phyloP scores from a whole-genome alignment of 2,329 filamentous ascomycete genomes.

The Fusarium caatingaense region DNA sequence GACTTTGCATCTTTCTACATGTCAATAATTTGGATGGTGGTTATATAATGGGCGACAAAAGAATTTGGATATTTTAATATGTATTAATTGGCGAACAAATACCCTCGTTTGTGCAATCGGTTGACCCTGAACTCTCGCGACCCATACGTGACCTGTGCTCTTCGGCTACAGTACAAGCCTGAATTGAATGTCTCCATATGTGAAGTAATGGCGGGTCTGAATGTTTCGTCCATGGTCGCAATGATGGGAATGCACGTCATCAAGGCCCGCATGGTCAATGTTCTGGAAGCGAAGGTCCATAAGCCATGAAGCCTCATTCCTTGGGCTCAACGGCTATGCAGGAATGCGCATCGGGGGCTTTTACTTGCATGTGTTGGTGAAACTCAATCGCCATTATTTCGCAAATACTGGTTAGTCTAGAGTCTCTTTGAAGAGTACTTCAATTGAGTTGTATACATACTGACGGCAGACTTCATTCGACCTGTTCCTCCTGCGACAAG shows the following conservation, averaged over 20 bases:
- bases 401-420: background rate
- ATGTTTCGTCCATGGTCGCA: background rate
- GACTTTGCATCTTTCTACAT: slow-evolving; percentile 5
- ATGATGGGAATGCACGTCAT: background rate
- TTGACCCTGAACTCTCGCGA: background rate
- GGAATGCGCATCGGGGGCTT: background rate
- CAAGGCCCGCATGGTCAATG: slow-evolving; percentile 3
- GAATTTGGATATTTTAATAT: background rate
- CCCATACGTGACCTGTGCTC: background rate
- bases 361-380: background rate
- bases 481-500: too few species aligned
- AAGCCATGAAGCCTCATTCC: background rate
- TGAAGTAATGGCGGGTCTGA: background rate
- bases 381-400: background rate
- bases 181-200: background rate
- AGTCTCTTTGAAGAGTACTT: background rate
- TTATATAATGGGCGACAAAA: slow-evolving; percentile 7
- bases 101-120: background rate
- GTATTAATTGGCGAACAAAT: background rate
- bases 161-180: background rate
- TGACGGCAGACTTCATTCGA: background rate
- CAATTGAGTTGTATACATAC: background rate
- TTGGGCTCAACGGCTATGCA: background rate
- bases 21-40: slow-evolving; percentile 21
- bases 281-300: background rate